A percentile compares a stretch with the other conserved stretches of the same genome.
Conservation (phyloP, 2,329 filamentous ascomycete genomes). For the Pseudocercospora pini-densiflorae region DNA sequence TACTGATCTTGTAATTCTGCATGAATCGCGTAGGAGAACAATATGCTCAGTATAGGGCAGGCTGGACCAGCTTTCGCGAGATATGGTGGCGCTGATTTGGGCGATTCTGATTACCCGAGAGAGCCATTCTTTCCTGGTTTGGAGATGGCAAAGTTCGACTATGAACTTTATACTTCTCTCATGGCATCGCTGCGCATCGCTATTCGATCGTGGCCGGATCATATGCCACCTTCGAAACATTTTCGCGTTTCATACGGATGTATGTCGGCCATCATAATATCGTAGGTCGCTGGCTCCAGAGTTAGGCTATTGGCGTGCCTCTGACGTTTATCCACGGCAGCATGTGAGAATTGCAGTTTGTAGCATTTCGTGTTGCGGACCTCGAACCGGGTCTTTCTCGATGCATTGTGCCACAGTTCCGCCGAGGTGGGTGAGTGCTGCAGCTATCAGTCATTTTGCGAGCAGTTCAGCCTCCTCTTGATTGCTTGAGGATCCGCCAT, state of each 20-base stretch:
- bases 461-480: constrained; percentile 2
- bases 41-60: background rate
- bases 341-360: background rate
- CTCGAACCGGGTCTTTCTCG: constrained; percentile 1
- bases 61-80: background rate
- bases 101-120: background rate
- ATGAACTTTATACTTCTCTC: background rate
- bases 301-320: constrained; percentile 3
- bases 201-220: background rate
- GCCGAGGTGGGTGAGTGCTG: background rate
- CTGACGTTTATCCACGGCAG: background rate
- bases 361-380: background rate
- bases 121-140: background rate
- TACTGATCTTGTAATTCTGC: background rate
- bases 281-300: background rate
- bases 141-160: background rate
- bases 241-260: background rate
- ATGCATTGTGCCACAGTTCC: background rate
- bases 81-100: background rate
- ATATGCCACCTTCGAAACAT: background rate
- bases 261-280: constrained; percentile 1
- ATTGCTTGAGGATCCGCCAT: background rate
- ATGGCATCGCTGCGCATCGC: background rate
- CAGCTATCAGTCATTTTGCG: background rate
- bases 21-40: background rate